Evolutionary conservation across 2,329 filamentous ascomycete genomes (phyloP).

Genomic region (Aspergillus neoniger): DNA sequence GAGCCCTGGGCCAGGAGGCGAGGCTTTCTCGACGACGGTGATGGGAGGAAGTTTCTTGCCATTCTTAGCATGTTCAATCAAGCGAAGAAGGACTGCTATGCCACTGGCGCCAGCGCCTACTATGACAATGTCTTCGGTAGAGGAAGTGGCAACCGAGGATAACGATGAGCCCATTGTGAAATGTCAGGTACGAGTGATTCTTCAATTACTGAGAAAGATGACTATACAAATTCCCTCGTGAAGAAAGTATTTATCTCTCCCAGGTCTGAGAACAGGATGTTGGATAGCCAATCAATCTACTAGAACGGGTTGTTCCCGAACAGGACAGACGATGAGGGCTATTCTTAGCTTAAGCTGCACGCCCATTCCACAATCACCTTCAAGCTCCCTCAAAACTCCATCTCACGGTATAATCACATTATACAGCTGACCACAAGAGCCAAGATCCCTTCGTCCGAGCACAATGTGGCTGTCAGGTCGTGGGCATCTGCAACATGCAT

Average conservation of each 20-base stretch:
- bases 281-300: not conserved
- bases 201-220: not conserved
- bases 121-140: constrained; percentile 2
- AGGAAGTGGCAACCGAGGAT: not conserved
- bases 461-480: not conserved
- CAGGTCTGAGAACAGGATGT: not conserved
- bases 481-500: not conserved
- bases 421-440: not conserved
- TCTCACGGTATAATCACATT: not conserved
- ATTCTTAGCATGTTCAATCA: constrained; percentile 9
- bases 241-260: not conserved
- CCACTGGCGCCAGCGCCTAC: constrained; percentile 16
- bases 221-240: not conserved
- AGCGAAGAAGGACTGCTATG: constrained; percentile 12
- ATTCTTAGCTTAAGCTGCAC: not conserved
- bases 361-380: not conserved
- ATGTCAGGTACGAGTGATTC: not conserved
- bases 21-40: constrained; percentile 6
- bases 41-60: not conserved
- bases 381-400: not conserved
- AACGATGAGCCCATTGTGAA: not conserved
- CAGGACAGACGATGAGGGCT: not conserved
- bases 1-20: constrained; percentile 4
- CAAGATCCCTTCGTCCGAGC: not conserved
- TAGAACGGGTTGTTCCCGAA: not conserved